Evolutionary conservation across 148 eudicot species (phyloP).

Genomic region (Rheum nobile): DNA sequence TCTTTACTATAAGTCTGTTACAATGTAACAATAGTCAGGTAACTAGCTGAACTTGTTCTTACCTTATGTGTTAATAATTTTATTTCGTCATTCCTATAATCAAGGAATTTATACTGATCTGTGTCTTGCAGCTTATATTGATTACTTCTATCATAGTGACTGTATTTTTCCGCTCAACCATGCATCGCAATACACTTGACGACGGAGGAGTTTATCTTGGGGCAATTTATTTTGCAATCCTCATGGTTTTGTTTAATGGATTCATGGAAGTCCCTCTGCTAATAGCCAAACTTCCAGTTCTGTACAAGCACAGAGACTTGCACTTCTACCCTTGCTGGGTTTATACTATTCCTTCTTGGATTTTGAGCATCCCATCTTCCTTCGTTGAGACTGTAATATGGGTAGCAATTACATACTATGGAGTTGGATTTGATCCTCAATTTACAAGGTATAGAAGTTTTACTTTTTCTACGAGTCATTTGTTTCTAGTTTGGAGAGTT

Average conservation of each 20-base stretch:
- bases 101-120: conserved; percentile 12
- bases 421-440: conserved; percentile 88
- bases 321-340: conserved; percentile 93
- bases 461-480: background rate
- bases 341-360: conserved; percentile 83
- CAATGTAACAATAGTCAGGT: background rate
- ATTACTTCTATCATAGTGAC: conserved; percentile 56
- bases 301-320: conserved; percentile 89
- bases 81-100: background rate
- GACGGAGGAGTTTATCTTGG: conserved; percentile 85
- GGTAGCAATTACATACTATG: conserved; percentile 77
- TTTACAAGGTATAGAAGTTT: conserved; percentile 39
- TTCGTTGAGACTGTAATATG: conserved; percentile 69
- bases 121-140: conserved; percentile 64
- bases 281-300: conserved; percentile 85
- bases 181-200: conserved; percentile 65
- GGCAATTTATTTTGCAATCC: conserved; percentile 76
- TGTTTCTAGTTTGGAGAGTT: background rate
- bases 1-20: no score
- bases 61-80: background rate
- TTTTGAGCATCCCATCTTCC: conserved; percentile 72
- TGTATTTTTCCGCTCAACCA: conserved; percentile 82
- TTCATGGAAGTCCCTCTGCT: conserved; percentile 90
- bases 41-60: background rate
- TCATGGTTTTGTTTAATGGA: conserved; percentile 88